These are phyloP conservation scores for Gonium pectorale DNA, from an alignment of 139 green algal genomes.

Conservation along the genomic window DNA sequence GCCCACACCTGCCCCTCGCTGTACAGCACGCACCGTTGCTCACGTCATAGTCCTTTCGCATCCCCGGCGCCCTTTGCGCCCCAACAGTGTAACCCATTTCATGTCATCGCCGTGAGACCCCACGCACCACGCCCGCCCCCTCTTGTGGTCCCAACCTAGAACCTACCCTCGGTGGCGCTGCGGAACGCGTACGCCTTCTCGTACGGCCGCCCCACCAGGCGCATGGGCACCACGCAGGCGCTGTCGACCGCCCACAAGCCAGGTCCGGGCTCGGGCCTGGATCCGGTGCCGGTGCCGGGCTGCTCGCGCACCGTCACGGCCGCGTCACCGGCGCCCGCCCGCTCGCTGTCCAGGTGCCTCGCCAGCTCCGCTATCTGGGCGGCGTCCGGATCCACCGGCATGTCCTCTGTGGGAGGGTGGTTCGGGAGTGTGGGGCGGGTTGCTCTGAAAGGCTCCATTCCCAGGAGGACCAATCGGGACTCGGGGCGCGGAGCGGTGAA, in stretches of 20 bases:
- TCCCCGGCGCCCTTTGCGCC: no score
- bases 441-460: background rate
- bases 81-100: no score
- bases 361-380: background rate
- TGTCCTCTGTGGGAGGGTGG: constrained; percentile 13
- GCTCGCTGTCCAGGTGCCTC: background rate
- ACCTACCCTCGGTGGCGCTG: constrained; percentile 22
- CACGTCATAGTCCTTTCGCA: no score
- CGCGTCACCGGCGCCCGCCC: background rate
- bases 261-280: background rate
- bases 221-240: constrained; percentile 25
- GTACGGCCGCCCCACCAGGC: constrained; percentile 7
- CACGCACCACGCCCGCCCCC: no score
- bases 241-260: constrained; percentile 30
- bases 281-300: background rate
- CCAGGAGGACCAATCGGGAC: background rate
- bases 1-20: no score
- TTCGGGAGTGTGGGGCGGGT: no score
- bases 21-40: no score
- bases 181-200: constrained; percentile 18
- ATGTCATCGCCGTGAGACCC: no score
- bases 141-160: no score
- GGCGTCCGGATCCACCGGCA: constrained; percentile 23
- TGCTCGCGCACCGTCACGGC: background rate
- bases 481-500: no score